phyloP scores from a whole-genome alignment of 305 asterid species.

The Withania somnifera region DNA sequence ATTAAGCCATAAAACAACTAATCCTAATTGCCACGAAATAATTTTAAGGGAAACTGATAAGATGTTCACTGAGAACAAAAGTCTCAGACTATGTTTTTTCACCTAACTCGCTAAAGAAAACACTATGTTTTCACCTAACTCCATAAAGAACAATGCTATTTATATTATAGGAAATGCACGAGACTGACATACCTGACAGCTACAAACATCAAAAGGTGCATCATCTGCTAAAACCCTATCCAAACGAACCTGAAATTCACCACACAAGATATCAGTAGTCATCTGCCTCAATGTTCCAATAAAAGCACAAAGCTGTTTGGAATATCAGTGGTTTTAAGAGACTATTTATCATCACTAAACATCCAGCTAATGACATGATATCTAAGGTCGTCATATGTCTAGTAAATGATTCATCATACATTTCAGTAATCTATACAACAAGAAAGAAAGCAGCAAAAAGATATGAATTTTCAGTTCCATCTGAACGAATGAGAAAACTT shows the following conservation, averaged over 20 bases:
- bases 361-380: not conserved
- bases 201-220: slow-evolving; percentile 90
- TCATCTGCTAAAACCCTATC: slow-evolving; percentile 80
- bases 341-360: not conserved
- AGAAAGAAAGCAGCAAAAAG: not conserved
- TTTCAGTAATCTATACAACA: not conserved
- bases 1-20: not conserved
- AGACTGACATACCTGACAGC: slow-evolving; percentile 68
- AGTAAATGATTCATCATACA: not conserved
- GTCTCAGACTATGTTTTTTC: not conserved
- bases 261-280: not conserved
- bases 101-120: not conserved
- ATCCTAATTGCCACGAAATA: not conserved
- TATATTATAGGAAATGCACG: not conserved
- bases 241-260: slow-evolving; percentile 49
- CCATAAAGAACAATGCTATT: not conserved
- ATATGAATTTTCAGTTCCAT: not conserved
- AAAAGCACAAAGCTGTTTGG: not conserved
- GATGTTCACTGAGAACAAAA: not conserved
- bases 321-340: not conserved
- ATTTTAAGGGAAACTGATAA: not conserved
- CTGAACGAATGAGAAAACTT: not conserved
- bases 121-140: not conserved
- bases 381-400: not conserved
- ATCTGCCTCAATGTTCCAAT: not conserved